Evolutionary conservation across 352 stramenopile genomes (phyloP), one percentile per base, ranked within the genome.

Genomic region (Globisporangium cederbergense): DNA sequence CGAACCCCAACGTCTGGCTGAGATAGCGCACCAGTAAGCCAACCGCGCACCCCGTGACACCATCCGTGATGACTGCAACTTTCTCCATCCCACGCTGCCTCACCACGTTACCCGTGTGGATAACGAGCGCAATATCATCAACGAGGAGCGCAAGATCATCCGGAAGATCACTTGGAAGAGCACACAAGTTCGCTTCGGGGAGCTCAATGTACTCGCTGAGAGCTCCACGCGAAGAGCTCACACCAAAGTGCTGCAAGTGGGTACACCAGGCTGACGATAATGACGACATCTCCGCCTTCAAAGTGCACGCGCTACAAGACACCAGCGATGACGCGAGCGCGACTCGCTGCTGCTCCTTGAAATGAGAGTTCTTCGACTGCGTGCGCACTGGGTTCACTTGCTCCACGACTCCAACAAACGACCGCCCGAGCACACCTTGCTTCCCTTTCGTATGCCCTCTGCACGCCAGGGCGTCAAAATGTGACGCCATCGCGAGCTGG

Each of bases 121-220:
- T 54, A 13, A 78, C 67, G 42, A 81, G 52, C 4, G 78, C 69
- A 2, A 73, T 47, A 65, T 87, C 78, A 59, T 73, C 68, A 0
- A 74, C 64, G 11, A 85, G 51, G 8, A 87, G 66, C 58, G 75
- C 70, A 14, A 87, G 22, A 28, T 85, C 76, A 42, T 85, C 69
- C 14, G 78, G 70, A 4, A 87, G 11, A 14, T 8, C 36, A 8
- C 55, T 34, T 18, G 78, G 74, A 2, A 85, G 57, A 20, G 66
- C 63, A 5, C 55, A 64, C 40, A 87, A 51, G 28, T 72, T 83
- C 5, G 64, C 61, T 28, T 73, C 13, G 22, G 76, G 78, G 9
- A 87, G 10, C 28, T 77, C 75, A 20, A 83, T 66, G 65, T 72
- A 79, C 56, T 87, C 70, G 5, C 72, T 67, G 2, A 87, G 65